Base-by-base conservation (phyloP, 225 moss, liverwort and hornwort genomes). In the Sphagnum contortum region DNA sequence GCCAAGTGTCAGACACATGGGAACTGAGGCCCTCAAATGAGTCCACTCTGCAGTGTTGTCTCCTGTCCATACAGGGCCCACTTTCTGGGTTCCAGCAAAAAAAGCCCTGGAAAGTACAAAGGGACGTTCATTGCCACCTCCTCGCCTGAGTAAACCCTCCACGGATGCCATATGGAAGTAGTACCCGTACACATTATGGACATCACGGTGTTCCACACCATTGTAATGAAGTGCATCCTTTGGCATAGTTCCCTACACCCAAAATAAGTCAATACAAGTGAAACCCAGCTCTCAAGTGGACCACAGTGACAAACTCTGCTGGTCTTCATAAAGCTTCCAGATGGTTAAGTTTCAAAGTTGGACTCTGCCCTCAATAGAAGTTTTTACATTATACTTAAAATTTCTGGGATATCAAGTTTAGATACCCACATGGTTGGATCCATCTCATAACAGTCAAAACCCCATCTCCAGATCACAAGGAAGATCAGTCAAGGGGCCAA, bases 151-250 rank as follows among this genome's bases (percentile, higher is more conserved):
- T 45, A 93, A 79, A 57, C 98, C 98, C 76, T 91, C 86, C 8
- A 76, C 73, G 6, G 87, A 80, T 52, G 87, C 98, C 98, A 98
- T 83, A 72, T 98, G 98, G 66, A 77, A 98, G 60, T 91, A 98
- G 49, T 87, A 98, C 55, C 98, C 98, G 70, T 93, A 93, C 14
- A 78, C 98, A 76, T 98, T 98, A 68, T 98, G 98, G 56, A 98
- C 82, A 74, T 98, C 93, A 63, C 98, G 83, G 83, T 98, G 91
- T 63, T 98, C 98, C 75, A 93, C 93, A 8, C 71, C 74, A 62
- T 87, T 86, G 68, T 48, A 50, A 65, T 98, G 98, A 66, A 98
- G 14, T 59, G 84, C 84, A 77, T 98, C 98, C 70, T 86, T 89
- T 51, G 91, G 93, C 98, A 98, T 98, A 59, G 87, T 89, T 73